Evolutionary conservation across 2,329 filamentous ascomycete species (phyloP).

Genomic region (Fusarium keratoplasticum): DNA sequence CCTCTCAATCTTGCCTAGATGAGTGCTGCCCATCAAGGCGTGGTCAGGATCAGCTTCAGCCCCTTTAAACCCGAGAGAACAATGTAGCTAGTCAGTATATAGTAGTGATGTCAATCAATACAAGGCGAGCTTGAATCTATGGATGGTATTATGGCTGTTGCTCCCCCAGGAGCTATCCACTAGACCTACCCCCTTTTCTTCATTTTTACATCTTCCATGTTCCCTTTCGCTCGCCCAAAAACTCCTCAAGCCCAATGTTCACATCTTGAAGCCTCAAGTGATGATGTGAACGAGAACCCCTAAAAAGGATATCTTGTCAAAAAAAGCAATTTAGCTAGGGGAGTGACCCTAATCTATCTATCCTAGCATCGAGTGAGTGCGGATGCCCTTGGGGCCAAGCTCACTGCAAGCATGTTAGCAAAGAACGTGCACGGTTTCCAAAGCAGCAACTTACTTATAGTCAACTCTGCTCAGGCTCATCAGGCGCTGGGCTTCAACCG

Average conservation of each 20-base stretch:
- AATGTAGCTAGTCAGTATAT: neutral
- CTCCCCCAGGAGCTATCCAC: neutral
- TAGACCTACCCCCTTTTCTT: constrained; percentile 5
- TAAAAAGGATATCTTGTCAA: constrained; percentile 11
- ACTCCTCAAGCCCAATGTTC: constrained; percentile 31
- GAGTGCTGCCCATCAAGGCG: neutral
- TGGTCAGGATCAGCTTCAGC: too few species aligned
- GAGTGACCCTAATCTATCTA: constrained; percentile 39
- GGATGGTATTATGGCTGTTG: constrained; percentile 29
- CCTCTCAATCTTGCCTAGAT: neutral
- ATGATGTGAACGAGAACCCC: neutral
- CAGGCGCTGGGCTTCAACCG: constrained; percentile 63
- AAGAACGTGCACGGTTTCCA: neutral
- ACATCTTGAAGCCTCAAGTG: constrained; percentile 20
- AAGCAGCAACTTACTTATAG: constrained; percentile 65
- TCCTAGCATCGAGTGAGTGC: constrained; percentile 65
- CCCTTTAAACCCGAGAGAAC: neutral
- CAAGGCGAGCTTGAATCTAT: constrained; percentile 34
- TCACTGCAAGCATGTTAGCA: constrained; percentile 55
- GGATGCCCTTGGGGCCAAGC: constrained; percentile 65
- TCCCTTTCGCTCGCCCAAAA: constrained; percentile 38
- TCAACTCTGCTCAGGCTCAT: constrained; percentile 70
- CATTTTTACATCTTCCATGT: constrained; percentile 25
- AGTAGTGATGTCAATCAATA: constrained; percentile 22
- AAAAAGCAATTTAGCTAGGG: constrained; percentile 13